A percentile compares a stretch with the other conserved stretches of the same genome.
Conservation (phyloP, 2,329 filamentous ascomycete genomes). For the Fusarium drepaniforme region DNA sequence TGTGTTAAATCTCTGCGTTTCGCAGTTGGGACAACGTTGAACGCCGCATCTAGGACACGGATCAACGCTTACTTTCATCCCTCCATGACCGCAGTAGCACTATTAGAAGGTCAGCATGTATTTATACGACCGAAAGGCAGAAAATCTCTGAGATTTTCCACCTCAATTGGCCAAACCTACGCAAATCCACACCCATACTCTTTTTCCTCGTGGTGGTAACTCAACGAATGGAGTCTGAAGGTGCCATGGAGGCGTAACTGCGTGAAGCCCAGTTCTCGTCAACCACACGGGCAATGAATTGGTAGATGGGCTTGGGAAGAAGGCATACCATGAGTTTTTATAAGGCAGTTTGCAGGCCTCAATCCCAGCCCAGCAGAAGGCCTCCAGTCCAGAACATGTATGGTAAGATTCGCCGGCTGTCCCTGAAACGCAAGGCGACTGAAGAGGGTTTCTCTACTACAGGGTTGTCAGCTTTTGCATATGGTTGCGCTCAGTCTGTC, state of each 20-base stretch:
- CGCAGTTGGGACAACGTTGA: background rate
- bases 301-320: background rate
- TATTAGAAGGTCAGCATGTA: background rate
- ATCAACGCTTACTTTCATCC: background rate
- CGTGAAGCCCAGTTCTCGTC: background rate
- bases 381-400: background rate
- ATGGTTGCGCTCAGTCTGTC: background rate
- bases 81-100: background rate
- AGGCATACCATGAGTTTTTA: background rate
- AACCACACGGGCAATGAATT: background rate
- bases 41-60: background rate
- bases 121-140: background rate
- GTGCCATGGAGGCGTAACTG: background rate
- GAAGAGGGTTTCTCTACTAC: too few species aligned
- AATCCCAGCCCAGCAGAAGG: background rate
- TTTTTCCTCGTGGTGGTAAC: background rate
- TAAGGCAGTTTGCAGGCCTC: background rate
- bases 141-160: background rate
- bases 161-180: background rate
- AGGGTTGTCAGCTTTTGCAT: background rate
- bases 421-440: background rate
- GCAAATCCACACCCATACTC: background rate
- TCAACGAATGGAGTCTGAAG: background rate
- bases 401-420: accelerated
- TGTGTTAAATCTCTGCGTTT: background rate